A percentile compares a stretch with the other conserved stretches of the same genome.
These are phyloP conservation scores for Leucocoprinus leucothites DNA, from an alignment of 768 basidiomycete species.

Conservation along the genomic window DNA sequence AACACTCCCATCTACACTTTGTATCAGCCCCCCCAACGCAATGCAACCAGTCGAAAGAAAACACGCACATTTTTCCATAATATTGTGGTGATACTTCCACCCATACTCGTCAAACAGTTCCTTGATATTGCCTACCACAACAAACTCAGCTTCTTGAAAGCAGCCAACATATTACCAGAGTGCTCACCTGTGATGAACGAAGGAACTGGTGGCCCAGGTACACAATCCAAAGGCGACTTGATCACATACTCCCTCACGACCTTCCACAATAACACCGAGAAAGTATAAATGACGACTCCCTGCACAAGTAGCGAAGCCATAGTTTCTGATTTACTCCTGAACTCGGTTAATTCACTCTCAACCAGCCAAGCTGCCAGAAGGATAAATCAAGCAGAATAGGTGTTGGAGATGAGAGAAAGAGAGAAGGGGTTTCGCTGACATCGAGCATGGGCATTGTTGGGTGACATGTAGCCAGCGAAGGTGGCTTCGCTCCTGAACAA, in stretches of 20 bases:
- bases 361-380: too few species aligned
- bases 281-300: not conserved
- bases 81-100: constrained; percentile 33
- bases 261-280: not conserved
- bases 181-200: constrained; percentile 25
- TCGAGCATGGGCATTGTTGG: too few species aligned
- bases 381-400: too few species aligned
- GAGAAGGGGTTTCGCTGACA: too few species aligned
- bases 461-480: too few species aligned
- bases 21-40: not conserved
- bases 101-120: constrained; percentile 29
- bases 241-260: not conserved
- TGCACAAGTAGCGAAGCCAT: not conserved
- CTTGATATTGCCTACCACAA: constrained; percentile 28
- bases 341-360: too few species aligned
- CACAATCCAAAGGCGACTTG: constrained; percentile 4
- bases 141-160: not conserved
- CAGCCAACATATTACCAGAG: not conserved
- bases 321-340: too few species aligned
- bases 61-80: constrained; percentile 29
- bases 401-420: too few species aligned
- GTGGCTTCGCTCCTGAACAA: too few species aligned
- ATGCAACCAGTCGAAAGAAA: not conserved
- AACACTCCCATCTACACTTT: constrained; percentile 28
- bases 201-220: constrained; percentile 13